These are phyloP conservation scores for Eragrostis curvula DNA, from an alignment of 176 grass and related monocot species.

Conservation along the genomic window DNA sequence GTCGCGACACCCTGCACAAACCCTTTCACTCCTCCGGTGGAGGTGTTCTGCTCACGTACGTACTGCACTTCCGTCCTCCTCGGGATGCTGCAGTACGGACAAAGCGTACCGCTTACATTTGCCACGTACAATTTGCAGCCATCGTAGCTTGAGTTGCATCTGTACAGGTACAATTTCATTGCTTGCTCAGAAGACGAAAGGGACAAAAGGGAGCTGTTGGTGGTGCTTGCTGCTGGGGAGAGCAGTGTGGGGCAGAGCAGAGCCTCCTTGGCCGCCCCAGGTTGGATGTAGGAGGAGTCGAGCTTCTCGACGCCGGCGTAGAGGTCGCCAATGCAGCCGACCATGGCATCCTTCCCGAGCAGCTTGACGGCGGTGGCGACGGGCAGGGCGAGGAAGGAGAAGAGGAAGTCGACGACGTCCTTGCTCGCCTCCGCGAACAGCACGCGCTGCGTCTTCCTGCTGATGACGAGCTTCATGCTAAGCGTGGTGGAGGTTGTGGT, in stretches of 20 bases:
- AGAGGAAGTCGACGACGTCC: slow-evolving; percentile 33
- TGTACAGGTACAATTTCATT: background rate
- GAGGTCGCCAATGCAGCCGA: slow-evolving; percentile 1
- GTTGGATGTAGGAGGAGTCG: background rate
- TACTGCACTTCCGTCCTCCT: too few relatives aligned
- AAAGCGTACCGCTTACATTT: too few relatives aligned
- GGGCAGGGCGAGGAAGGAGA: slow-evolving; percentile 10
- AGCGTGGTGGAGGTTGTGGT: background rate
- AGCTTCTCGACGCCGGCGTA: slow-evolving; percentile 27
- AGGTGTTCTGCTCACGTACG: too few relatives aligned
- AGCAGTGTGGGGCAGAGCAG: slow-evolving; percentile 23
- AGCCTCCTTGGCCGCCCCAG: background rate
- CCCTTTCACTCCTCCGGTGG: too few relatives aligned
- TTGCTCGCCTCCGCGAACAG: slow-evolving; percentile 36
- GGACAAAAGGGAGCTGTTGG: background rate
- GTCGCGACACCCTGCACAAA: too few relatives aligned
- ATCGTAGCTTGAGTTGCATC: background rate
- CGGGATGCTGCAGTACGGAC: too few relatives aligned
- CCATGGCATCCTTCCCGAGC: background rate
- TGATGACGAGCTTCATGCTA: slow-evolving; percentile 5
- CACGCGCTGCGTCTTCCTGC: background rate
- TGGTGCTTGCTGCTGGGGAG: background rate
- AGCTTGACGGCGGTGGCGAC: background rate
- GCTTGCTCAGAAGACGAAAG: background rate
- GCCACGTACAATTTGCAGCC: too few relatives aligned